Evolutionary conservation across 2,329 filamentous ascomycete species (phyloP).

Genomic region (Aspergillus sp.): DNA sequence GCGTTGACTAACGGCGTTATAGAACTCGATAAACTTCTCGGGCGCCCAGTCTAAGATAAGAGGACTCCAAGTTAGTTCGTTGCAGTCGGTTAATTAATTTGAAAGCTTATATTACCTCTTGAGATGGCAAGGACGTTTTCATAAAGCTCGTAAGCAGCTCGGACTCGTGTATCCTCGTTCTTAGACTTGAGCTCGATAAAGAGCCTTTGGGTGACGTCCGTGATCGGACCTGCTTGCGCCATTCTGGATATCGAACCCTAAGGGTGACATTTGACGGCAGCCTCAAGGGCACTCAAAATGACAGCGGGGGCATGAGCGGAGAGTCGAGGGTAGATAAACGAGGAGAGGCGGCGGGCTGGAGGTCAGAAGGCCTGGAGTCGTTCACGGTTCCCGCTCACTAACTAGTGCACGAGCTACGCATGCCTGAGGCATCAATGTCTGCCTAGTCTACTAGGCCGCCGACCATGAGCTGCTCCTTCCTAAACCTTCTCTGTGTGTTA

Average conservation of each 20-base stretch:
- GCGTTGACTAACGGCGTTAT: constrained; percentile 64
- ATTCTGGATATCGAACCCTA: constrained; percentile 42
- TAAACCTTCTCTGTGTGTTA: not conserved
- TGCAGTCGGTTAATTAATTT: not conserved
- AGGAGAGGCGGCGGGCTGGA: not conserved
- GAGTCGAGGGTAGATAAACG: constrained; percentile 16
- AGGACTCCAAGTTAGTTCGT: constrained; percentile 14
- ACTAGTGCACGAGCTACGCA: constrained; percentile 25
- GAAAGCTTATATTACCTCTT: constrained; percentile 37
- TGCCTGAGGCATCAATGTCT: not conserved
- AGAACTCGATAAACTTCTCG: constrained; percentile 74
- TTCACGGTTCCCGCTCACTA: constrained; percentile 15
- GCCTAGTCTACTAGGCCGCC: not conserved
- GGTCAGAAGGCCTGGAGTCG: constrained; percentile 12
- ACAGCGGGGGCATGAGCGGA: constrained; percentile 20
- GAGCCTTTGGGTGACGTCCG: constrained; percentile 55
- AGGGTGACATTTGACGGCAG: constrained; percentile 40
- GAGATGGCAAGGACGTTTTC: constrained; percentile 47
- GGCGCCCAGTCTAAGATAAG: constrained; percentile 66
- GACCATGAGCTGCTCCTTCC: not conserved
- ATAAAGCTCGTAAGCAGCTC: constrained; percentile 50
- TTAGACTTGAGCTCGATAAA: constrained; percentile 60
- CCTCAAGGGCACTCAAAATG: constrained; percentile 29
- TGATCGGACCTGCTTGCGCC: constrained; percentile 48
- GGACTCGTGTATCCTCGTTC: constrained; percentile 49